Conservation (phyloP, 2,329 filamentous ascomycete genomes). For the Cladosporium sp. region DNA sequence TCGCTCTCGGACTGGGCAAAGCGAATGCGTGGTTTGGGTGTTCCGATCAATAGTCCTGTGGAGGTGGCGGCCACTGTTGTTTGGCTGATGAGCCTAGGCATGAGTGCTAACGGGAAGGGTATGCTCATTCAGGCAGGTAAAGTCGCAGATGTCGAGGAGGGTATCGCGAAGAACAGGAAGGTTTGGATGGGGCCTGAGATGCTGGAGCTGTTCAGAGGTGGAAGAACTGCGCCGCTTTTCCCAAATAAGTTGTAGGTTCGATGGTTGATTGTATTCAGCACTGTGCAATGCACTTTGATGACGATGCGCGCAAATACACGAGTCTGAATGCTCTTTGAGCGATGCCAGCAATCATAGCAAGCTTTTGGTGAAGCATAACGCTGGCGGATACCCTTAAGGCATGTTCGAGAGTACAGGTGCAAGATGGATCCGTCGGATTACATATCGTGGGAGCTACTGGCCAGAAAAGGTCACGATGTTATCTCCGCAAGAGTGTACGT, state of each 20-base stretch:
- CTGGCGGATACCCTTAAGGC: no score
- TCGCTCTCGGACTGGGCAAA: conserved; percentile 38
- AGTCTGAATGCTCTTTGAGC: no score
- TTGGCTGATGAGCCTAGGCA: conserved; percentile 42
- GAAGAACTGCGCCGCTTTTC: conserved; percentile 33
- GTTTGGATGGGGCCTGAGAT: conserved; percentile 50
- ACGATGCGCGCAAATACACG: no score
- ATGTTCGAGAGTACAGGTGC: no score
- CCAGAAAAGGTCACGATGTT: no score
- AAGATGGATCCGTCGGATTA: no score
- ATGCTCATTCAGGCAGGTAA: conserved; percentile 43
- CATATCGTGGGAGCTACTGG: no score
- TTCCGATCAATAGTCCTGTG: conserved; percentile 46
- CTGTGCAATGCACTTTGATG: no score
- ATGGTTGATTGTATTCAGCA: not conserved
- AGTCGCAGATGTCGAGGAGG: conserved; percentile 43
- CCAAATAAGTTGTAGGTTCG: conserved; percentile 26
- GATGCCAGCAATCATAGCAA: no score
- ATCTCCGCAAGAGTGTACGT: no score
- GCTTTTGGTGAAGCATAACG: no score
- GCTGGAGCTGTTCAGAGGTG: conserved; percentile 46
- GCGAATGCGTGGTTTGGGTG: conserved; percentile 41
- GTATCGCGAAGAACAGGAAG: conserved; percentile 42
- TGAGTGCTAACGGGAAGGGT: conserved; percentile 43
- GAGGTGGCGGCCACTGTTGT: conserved; percentile 43